Base-by-base conservation (phyloP, 495 filamentous ascomycete genomes). In the Parachaetomium inaequale region DNA sequence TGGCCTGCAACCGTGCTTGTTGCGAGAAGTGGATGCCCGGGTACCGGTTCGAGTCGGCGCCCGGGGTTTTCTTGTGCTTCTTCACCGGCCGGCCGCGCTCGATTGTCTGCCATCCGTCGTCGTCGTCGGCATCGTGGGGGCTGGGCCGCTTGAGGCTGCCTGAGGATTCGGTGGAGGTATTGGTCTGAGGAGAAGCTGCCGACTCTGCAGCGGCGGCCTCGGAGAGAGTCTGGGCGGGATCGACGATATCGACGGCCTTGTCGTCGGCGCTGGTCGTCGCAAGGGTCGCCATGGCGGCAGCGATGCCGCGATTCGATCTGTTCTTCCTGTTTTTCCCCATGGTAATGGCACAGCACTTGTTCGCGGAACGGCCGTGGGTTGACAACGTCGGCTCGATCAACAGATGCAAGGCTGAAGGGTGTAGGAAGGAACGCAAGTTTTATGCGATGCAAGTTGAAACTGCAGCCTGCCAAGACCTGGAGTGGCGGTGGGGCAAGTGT, bases 1-100 rank as follows among this genome's bases (percentile, higher is more conserved):
- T 86, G 10, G 83, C 78, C 63, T 89, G 85, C n/a, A 96, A 72
- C 58, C 84, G 85, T 54, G 82, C 75, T 15, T 86, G 81, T 28
- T 86, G 78, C 7, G 86, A 85, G 65, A 92, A 87, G 7, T 77
- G 81, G 50, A 97, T 82, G 46, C 81, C 77, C 7, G 93, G 92
- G 71, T 94, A 94, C 65, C 88, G 89, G 23, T 68, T 80, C 21
- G 80, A 81, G 32, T 75, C 66, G 12, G 70, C 43, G 19, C 72
- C 72, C 0, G 82, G 82, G 15, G 81, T 68, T 72, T 88, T 91
- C 75, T 90, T 86, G 7, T 72, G 68, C 64, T 84, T 85, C 74
- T 83, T 82, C 26, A 66, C 70, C 3, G 77, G 65, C 29, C 79
- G 78, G 2, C 77, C 72, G 40, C 76, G 75, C 49, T 79, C 75